Conservation (phyloP, 225 moss, liverwort and hornwort genomes). For the Anthoceros angustus region DNA sequence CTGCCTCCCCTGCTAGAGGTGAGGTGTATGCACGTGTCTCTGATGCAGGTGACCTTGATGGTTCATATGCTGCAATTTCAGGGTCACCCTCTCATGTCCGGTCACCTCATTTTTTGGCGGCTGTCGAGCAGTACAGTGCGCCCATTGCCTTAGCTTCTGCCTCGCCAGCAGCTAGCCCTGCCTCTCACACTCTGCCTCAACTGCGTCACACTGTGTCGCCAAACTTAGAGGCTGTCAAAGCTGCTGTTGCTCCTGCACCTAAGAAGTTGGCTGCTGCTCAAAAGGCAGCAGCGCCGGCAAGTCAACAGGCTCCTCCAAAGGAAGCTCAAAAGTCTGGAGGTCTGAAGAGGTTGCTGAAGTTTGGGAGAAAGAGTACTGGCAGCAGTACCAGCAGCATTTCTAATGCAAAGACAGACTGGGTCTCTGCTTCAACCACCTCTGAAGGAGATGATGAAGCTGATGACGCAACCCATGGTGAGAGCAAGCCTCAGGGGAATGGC, state of each 20-base stretch:
- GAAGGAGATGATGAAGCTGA: constrained; percentile 74
- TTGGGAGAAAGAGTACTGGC: constrained; percentile 48
- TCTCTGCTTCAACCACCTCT: constrained; percentile 49
- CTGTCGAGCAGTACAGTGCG: constrained; percentile 18
- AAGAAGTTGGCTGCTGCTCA: constrained; percentile 77
- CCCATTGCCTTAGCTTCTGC: constrained; percentile 18
- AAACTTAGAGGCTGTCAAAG: constrained; percentile 26
- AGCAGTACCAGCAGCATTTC: constrained; percentile 40
- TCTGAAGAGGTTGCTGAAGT: constrained; percentile 73
- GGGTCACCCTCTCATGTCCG: constrained; percentile 36
- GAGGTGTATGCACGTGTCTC: constrained; percentile 3
- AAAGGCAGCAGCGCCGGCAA: constrained; percentile 22
- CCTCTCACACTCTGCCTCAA: constrained; percentile 30
- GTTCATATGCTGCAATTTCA: constrained; percentile 32
- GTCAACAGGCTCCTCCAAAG: constrained; percentile 39
- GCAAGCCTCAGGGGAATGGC: constrained; percentile 17
- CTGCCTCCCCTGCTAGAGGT: constrained; percentile 29
- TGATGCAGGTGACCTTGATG: constrained; percentile 20
- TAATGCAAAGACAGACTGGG: constrained; percentile 47
- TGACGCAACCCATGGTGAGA: constrained; percentile 25
- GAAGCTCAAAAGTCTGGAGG: constrained; percentile 49
- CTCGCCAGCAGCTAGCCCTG: constrained; percentile 38
- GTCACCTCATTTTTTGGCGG: constrained; percentile 7
- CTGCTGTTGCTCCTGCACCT: constrained; percentile 19
- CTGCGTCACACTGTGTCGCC: constrained; percentile 52